Evolutionary conservation across 2,329 filamentous ascomycete genomes (phyloP), one percentile per base, ranked within the genome.

Genomic region (Dryadomyces quercus-mongolicae): DNA sequence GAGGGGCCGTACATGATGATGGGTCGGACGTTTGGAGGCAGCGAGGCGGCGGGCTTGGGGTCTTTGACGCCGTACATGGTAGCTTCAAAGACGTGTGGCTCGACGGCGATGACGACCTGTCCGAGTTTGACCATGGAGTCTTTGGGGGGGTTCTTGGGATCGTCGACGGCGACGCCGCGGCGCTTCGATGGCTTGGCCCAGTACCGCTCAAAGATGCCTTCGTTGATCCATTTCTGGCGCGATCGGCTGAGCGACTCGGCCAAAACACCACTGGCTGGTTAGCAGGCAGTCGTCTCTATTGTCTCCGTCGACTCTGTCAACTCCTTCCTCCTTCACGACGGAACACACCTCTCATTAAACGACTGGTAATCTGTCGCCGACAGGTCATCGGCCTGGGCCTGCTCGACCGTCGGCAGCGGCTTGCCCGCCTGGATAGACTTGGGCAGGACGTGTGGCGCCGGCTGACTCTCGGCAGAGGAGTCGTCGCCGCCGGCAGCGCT

Each of bases 31-130:
- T 70, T 67, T 9, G 63, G 60, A 55, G 63, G 69, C 57, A 67
- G 69, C 22, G 70, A 67, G 42, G 71, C 67, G 51, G 71, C 66
- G 8, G 71, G 73, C 59, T 79, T 81, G 8, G 77, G 73, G 53
- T 86, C 83, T 63, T 86, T 86, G 56, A 89, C 81, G 20, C 79
- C 77, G 63, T 77, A 90, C 72, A 90, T 80, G 49, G 79, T 84
- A 16, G 86, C 86, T 60, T 90, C 85, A 61, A 93, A 81, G 46
- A 86, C 79, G 64, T 93, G 86, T 47, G 88, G 88, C 66, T 91
- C 88, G 56, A 91, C 81, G 21, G 81, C 85, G 58, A 94, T 81
- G 38, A 82, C 82, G 58, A 87, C 82, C 60, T 78, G 79, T 60
- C 88, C 88, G 21, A 88, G 77, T 66, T 83, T 86, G 59, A 77